Evolutionary conservation across 305 asterid genomes (phyloP).

Genomic region (Fraxinus latifolia): DNA sequence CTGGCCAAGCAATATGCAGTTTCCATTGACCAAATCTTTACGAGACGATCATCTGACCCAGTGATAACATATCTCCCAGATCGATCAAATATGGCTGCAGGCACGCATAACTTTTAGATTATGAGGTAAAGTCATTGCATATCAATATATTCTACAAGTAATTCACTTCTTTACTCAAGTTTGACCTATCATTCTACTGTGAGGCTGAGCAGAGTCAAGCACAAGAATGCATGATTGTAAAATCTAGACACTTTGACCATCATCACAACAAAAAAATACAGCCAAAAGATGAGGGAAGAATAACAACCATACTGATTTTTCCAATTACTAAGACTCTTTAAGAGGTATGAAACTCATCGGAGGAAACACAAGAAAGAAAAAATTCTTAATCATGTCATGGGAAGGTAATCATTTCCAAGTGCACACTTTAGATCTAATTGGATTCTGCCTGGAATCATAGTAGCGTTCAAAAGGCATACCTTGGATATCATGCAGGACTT

Average conservation of each 20-base stretch:
- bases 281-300: slow-evolving; percentile 15
- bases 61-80: slow-evolving; percentile 95
- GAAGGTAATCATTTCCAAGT: slow-evolving; percentile 4
- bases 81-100: slow-evolving; percentile 87
- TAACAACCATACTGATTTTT: background rate
- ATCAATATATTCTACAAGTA: slow-evolving; percentile 8
- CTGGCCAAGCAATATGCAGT: slow-evolving; percentile 96
- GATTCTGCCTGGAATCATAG: background rate
- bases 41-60: slow-evolving; percentile 98
- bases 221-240: slow-evolving; percentile 8
- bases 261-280: slow-evolving; percentile 14
- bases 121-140: slow-evolving; percentile 21
- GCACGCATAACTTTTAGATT: slow-evolving; percentile 22
- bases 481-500: slow-evolving; percentile 2
- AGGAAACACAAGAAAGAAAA: background rate
- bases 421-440: slow-evolving; percentile 6
- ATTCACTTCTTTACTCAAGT: background rate
- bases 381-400: background rate
- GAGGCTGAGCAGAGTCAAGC: slow-evolving; percentile 7
- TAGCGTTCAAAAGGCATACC: slow-evolving; percentile 9
- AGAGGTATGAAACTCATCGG: background rate
- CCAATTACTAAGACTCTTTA: background rate
- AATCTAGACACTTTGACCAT: slow-evolving; percentile 10
- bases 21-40: slow-evolving; percentile 98
- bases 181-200: slow-evolving; percentile 12